Conservation (phyloP, 148 eudicot genomes). For the Oxyria digyna region DNA sequence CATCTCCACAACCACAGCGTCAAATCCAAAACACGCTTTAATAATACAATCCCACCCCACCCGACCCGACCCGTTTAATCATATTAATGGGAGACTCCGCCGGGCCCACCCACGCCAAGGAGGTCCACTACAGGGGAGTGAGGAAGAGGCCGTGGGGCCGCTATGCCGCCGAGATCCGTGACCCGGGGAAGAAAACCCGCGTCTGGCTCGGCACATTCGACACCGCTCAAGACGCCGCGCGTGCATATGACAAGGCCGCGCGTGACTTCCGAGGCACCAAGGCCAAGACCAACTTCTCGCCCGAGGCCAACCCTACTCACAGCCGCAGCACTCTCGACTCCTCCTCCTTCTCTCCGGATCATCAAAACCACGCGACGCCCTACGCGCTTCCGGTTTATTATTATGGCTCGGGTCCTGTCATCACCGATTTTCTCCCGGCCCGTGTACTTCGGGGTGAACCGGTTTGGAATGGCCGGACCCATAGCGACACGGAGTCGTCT, state of each 20-base stretch:
- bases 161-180: conserved; percentile 74
- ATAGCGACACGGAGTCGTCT: conserved; percentile 54
- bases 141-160: conserved; percentile 70
- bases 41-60: too few species aligned
- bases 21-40: too few species aligned
- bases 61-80: background rate
- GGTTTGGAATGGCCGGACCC: background rate
- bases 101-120: conserved; percentile 8
- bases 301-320: background rate
- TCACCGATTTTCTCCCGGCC: conserved; percentile 2
- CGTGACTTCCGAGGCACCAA: conserved; percentile 57
- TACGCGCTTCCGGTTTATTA: conserved; percentile 4
- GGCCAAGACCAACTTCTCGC: conserved; percentile 55
- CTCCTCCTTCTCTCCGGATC: background rate
- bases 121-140: conserved; percentile 51
- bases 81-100: background rate
- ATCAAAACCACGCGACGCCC: conserved; percentile 9
- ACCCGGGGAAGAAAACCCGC: conserved; percentile 51
- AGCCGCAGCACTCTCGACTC: background rate
- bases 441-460: background rate
- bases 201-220: conserved; percentile 80
- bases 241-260: conserved; percentile 64
- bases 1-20: too few species aligned
- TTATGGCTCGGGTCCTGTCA: background rate
- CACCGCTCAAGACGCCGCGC: conserved; percentile 62